These are phyloP conservation scores for Psilocybe azurescens DNA, from an alignment of 768 basidiomycete genomes.

Conservation along the genomic window DNA sequence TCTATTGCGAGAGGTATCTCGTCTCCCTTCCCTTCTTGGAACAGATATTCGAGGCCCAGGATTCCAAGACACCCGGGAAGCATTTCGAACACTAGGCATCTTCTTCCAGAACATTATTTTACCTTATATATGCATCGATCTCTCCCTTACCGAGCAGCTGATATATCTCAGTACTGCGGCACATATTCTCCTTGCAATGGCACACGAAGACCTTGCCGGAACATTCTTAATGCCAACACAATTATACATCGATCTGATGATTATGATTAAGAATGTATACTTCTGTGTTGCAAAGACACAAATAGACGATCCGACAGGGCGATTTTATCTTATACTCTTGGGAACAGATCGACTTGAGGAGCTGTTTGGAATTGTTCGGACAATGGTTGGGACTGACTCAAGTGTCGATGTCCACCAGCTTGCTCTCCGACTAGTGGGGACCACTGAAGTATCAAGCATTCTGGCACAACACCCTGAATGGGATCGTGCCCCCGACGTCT, in stretches of 20 bases:
- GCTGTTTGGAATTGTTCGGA: conserved; percentile 38
- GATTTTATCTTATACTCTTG: conserved; percentile 40
- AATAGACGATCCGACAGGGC: conserved; percentile 31
- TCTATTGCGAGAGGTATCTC: conserved; percentile 18
- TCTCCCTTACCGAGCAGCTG: conserved; percentile 34
- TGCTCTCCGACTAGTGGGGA: conserved; percentile 29
- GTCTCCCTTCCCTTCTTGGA: conserved; percentile 12
- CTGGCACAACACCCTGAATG: conserved; percentile 42
- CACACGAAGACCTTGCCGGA: conserved; percentile 1
- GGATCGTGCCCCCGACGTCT: conserved; percentile 41
- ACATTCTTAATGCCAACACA: conserved; percentile 31
- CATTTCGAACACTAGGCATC: conserved; percentile 22
- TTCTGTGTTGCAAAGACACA: conserved; percentile 39
- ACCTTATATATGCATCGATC: conserved; percentile 32
- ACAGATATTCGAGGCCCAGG: not conserved
- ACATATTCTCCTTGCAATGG: conserved; percentile 29
- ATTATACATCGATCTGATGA: conserved; percentile 34
- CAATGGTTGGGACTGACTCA: conserved; percentile 39
- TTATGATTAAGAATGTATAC: conserved; percentile 31
- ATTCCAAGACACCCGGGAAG: conserved; percentile 1
- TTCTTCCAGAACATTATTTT: conserved; percentile 26
- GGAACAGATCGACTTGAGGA: conserved; percentile 44
- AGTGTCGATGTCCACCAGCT: conserved; percentile 34
- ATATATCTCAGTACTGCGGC: conserved; percentile 29
- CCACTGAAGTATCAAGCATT: conserved; percentile 39